Percentiles rank a stretch among this genome's conserved stretches.
These are phyloP conservation scores for Pneumocystis oryctolagi DNA, from an alignment of 1,139 yeast genomes.

Conservation along the genomic window DNA sequence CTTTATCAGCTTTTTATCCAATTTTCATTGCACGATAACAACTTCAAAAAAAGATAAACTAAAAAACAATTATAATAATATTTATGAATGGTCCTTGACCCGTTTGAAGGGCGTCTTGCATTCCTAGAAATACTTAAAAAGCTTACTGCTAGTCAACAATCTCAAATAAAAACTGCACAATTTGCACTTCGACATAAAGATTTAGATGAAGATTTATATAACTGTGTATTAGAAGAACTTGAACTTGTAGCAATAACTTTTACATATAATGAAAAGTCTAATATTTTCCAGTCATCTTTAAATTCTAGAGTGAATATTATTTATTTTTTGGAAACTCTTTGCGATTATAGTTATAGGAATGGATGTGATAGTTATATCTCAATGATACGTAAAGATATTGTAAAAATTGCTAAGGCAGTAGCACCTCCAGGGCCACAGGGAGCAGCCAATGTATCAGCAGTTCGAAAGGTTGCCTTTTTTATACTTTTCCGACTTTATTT, in stretches of 20 bases:
- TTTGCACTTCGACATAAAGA: conserved; percentile 26
- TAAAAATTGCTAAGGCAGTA: conserved; percentile 36
- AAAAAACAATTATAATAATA: background rate
- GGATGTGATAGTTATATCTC: conserved; percentile 13
- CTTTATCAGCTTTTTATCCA: background rate
- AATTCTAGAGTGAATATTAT: conserved; percentile 53
- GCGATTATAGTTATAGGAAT: conserved; percentile 23
- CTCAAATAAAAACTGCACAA: conserved; percentile 19
- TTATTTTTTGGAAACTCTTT: conserved; percentile 50
- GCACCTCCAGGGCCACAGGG: conserved; percentile 34
- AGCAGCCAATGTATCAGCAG: conserved; percentile 34
- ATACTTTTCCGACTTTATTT: background rate
- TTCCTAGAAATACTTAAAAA: conserved; percentile 46
- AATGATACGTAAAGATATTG: conserved; percentile 28
- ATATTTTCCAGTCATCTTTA: conserved; percentile 24
- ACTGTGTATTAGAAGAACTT: conserved; percentile 56
- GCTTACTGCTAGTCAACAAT: conserved; percentile 43
- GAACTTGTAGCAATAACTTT: conserved; percentile 23
- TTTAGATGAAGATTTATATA: conserved; percentile 56
- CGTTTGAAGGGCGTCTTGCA: conserved; percentile 37
- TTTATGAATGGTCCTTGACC: conserved; percentile 9
- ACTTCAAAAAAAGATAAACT: background rate
- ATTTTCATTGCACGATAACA: background rate
- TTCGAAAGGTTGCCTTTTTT: conserved; percentile 15
- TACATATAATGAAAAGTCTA: background rate